These are phyloP conservation scores for Martiniozyma asiatica DNA, from an alignment of 1,139 yeast species.

Conservation along the genomic window DNA sequence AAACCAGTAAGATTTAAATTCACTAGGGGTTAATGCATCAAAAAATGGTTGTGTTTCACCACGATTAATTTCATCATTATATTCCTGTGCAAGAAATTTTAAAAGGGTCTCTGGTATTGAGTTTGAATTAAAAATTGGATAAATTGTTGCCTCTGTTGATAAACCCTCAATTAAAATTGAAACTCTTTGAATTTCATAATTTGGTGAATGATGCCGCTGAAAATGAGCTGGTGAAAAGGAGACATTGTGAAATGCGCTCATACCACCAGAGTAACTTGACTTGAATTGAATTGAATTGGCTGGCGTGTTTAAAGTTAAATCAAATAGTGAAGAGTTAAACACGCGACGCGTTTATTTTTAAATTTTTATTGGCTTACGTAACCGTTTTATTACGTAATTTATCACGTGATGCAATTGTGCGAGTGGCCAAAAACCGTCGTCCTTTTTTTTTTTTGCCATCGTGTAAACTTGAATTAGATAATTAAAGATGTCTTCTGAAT, in stretches of 20 bases:
- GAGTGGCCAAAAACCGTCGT: background rate
- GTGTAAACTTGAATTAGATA: constrained; percentile 11
- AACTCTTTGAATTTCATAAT: constrained; percentile 19
- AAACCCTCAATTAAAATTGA: constrained; percentile 79
- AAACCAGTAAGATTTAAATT: constrained; percentile 79
- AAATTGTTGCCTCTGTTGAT: constrained; percentile 83
- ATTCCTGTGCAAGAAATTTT: constrained; percentile 79
- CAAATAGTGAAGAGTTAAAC: too few species aligned
- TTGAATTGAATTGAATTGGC: too few species aligned
- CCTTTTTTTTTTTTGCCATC: background rate
- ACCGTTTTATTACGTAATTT: too few species aligned
- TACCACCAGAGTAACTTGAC: too few species aligned
- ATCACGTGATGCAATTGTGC: too few species aligned
- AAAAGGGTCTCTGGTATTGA: constrained; percentile 64
- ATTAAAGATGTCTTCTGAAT: too few species aligned
- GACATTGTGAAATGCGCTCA: constrained; percentile 23
- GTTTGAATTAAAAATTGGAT: constrained; percentile 60
- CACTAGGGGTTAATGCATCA: constrained; percentile 60
- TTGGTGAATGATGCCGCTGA: constrained; percentile 18
- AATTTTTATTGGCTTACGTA: too few species aligned
- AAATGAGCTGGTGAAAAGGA: constrained; percentile 19
- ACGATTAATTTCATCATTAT: constrained; percentile 81
- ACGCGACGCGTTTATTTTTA: too few species aligned
- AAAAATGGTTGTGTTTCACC: constrained; percentile 84
- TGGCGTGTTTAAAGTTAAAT: too few species aligned